These are phyloP conservation scores for Trapa bicornis DNA, from an alignment of 345 rosid genomes.

Conservation along the genomic window DNA sequence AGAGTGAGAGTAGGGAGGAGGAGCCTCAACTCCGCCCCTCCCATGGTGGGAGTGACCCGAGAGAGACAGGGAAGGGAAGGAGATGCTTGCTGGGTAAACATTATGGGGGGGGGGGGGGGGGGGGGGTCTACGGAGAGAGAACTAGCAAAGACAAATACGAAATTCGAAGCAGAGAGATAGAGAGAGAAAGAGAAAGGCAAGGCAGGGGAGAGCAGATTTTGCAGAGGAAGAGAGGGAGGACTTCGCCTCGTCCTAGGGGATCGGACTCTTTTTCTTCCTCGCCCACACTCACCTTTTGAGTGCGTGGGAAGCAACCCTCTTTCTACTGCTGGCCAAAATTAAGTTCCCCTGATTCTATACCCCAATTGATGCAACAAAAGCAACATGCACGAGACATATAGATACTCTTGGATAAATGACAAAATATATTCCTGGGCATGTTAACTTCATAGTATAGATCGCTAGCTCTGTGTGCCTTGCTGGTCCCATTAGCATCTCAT, in stretches of 20 bases:
- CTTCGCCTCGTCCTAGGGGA: constrained; percentile 1
- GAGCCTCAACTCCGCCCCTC: no score
- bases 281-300: neutral
- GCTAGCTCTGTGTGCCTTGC: no score
- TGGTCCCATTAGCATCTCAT: no score
- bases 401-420: no score
- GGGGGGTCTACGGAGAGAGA: neutral
- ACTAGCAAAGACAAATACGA: neutral
- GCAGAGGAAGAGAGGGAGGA: neutral
- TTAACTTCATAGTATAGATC: no score
- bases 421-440: no score
- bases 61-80: no score
- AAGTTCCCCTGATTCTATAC: no score
- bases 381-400: no score
- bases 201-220: no score
- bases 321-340: no score
- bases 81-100: neutral
- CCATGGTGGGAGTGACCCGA: neutral
- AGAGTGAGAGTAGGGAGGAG: neutral
- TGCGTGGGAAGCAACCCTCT: constrained; percentile 1
- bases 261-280: neutral
- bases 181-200: neutral
- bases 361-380: no score
- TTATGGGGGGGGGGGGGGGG: neutral
- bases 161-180: neutral